These are phyloP conservation scores for Aspergillus incahuasiensis DNA, from an alignment of 495 filamentous ascomycete species.

Conservation along the genomic window DNA sequence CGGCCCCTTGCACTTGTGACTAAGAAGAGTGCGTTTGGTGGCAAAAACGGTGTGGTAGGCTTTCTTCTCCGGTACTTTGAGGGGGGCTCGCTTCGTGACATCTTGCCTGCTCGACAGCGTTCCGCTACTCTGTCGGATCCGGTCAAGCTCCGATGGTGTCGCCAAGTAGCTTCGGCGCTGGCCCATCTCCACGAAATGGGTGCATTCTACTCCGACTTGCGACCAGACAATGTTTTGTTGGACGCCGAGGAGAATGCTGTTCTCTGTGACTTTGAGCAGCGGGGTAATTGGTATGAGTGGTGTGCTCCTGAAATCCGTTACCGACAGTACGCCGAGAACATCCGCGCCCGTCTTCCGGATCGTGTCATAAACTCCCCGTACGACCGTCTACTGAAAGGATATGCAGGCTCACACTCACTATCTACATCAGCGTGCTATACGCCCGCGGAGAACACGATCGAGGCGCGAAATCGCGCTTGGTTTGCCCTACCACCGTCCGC, in stretches of 20 bases:
- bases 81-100: slow-evolving; percentile 4
- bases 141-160: slow-evolving; percentile 6
- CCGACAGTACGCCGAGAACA: slow-evolving; percentile 7
- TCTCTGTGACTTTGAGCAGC: slow-evolving; percentile 8
- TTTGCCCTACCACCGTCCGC: slow-evolving; percentile 1
- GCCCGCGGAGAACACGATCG: neutral
- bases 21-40: slow-evolving; percentile 5
- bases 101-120: slow-evolving; percentile 1
- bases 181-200: neutral
- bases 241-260: neutral
- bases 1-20: slow-evolving; percentile 3
- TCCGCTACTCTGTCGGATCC: neutral
- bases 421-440: slow-evolving; percentile 2
- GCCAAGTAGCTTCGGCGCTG: slow-evolving; percentile 5
- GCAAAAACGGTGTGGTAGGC: neutral
- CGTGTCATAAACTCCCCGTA: slow-evolving; percentile 1
- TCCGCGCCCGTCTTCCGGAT: slow-evolving; percentile 2
- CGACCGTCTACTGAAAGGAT: neutral
- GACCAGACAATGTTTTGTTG: slow-evolving; percentile 6
- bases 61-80: neutral
- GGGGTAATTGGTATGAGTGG: slow-evolving; percentile 9
- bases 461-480: slow-evolving; percentile 7
- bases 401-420: neutral
- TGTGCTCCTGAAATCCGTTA: slow-evolving; percentile 4
- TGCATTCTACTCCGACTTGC: slow-evolving; percentile 4